Base-by-base conservation (phyloP, 2,329 filamentous ascomycete species). In the Endoconidiophora polonica region DNA sequence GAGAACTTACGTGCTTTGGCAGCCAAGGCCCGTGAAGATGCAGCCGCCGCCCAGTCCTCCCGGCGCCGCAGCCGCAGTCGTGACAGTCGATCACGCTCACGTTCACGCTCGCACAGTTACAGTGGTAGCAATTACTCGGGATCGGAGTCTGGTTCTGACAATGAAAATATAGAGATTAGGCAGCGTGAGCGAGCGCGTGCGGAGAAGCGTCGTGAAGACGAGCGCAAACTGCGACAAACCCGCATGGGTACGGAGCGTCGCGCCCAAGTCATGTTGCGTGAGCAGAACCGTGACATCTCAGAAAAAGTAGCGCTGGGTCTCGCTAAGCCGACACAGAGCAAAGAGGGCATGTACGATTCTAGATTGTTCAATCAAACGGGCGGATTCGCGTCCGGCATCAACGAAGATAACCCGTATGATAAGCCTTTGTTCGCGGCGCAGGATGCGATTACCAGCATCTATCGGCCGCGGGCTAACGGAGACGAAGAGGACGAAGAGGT, bases 371-470 rank as follows among this genome's bases (percentile, higher is more conserved):
- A 96, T 66, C 86, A 94, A 66, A 83, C 80, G 4, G 88, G 83
- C 58, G 91, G 91, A 0, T 93, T 98, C 62, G 82, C 87, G 57
- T 76, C 80, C 48, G 91, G 90, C 0, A 87, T 95, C 73, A 98
- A 98, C 64, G 91, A 98, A 64, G 91, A 98, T 63, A 91, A 98
- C 61, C 79, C 81, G 0, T 98, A 96, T 67, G 91, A 96, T 64
- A 96, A 96, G 66, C 91, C 91, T 18, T 70, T 98, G 5, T 98
- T 98, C 62, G 88, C 88, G 1, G 90, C 91, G 12, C 87, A 95
- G 62, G 90, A 96, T 61, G 90, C 86, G 6, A 86, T 95, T 59
- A 91, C 78, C 67, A 90, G 81, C 63, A 96, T 98, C 57, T 98
- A 98, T 65, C 76, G 87, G 33, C 86, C 90, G 1, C 76, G 76